Conservation (phyloP, 2,329 filamentous ascomycete genomes). For the Ophiosphaerella herpotricha region DNA sequence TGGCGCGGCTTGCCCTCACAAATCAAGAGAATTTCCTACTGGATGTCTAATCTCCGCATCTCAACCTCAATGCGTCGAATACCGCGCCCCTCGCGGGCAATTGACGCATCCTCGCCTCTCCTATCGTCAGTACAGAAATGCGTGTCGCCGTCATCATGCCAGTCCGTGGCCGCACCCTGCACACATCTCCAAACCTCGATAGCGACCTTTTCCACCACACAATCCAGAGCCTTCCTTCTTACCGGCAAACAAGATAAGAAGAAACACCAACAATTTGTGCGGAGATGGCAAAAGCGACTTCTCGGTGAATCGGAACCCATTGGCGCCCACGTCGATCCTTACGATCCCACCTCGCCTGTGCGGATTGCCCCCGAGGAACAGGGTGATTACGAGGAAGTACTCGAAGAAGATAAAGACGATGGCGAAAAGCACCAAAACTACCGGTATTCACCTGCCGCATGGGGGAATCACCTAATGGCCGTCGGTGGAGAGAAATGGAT, state of each 20-base stretch:
- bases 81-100: constrained; percentile 41
- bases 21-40: constrained; percentile 17
- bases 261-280: constrained; percentile 42
- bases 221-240: constrained; percentile 27
- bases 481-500: constrained; percentile 58
- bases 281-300: constrained; percentile 44
- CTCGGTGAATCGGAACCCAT: constrained; percentile 44
- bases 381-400: constrained; percentile 39
- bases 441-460: constrained; percentile 13
- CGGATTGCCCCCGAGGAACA: constrained; percentile 43
- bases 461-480: constrained; percentile 51
- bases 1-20: constrained; percentile 9
- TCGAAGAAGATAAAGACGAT: constrained; percentile 28
- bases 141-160: constrained; percentile 12
- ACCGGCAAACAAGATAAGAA: constrained; percentile 41
- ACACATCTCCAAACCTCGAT: constrained; percentile 21
- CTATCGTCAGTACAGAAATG: constrained; percentile 19
- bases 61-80: constrained; percentile 44
- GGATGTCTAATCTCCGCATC: constrained; percentile 23
- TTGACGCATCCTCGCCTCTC: constrained; percentile 28
- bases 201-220: constrained; percentile 39
- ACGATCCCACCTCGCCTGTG: constrained; percentile 42
- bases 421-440: neutral
- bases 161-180: constrained; percentile 5
- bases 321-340: constrained; percentile 45